A percentile compares a stretch with the other conserved stretches of the same genome.
Conservation (phyloP, 768 basidiomycete genomes). For the Leccinum sublutescens region DNA sequence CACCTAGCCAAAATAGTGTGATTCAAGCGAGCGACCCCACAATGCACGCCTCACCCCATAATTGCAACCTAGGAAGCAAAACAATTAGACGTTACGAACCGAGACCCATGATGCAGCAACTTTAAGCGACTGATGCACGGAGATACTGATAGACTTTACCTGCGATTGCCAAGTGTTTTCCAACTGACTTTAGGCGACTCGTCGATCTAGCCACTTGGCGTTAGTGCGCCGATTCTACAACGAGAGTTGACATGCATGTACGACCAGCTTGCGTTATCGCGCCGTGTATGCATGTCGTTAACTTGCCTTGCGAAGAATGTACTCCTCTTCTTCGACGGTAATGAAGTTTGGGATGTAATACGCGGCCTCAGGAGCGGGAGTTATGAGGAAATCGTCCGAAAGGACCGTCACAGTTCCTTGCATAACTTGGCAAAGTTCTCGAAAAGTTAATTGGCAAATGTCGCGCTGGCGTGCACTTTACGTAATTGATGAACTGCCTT, state of each 20-base stretch:
- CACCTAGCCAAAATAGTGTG: slow-evolving; percentile 44
- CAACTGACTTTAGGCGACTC: slow-evolving; percentile 81
- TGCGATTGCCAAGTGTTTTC: slow-evolving; percentile 50
- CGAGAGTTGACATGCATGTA: neutral
- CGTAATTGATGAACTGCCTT: slow-evolving; percentile 4
- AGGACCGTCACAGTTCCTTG: slow-evolving; percentile 3
- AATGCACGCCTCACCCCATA: slow-evolving; percentile 54
- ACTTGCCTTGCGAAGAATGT: slow-evolving; percentile 71
- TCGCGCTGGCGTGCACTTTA: neutral
- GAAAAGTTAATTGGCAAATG: slow-evolving; percentile 1
- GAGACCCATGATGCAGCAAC: neutral
- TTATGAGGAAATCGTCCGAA: slow-evolving; percentile 13
- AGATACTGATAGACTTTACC: slow-evolving; percentile 4
- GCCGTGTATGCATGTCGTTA: neutral
- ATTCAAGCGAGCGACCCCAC: slow-evolving; percentile 1
- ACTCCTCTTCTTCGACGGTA: slow-evolving; percentile 71
- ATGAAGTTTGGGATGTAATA: slow-evolving; percentile 81
- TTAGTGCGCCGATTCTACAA: slow-evolving; percentile 13
- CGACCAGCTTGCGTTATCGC: neutral
- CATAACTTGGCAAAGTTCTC: slow-evolving; percentile 8
- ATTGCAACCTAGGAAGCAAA: slow-evolving; percentile 52
- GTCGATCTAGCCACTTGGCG: slow-evolving; percentile 50
- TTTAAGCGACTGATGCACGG: slow-evolving; percentile 2
- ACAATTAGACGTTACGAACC: neutral
- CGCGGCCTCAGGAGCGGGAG: slow-evolving; percentile 36